Evolutionary conservation across 1,284 basidiomycete species (phyloP), one percentile per base, ranked within the genome.

Genomic region (Cutaneotrichosporon sp.): DNA sequence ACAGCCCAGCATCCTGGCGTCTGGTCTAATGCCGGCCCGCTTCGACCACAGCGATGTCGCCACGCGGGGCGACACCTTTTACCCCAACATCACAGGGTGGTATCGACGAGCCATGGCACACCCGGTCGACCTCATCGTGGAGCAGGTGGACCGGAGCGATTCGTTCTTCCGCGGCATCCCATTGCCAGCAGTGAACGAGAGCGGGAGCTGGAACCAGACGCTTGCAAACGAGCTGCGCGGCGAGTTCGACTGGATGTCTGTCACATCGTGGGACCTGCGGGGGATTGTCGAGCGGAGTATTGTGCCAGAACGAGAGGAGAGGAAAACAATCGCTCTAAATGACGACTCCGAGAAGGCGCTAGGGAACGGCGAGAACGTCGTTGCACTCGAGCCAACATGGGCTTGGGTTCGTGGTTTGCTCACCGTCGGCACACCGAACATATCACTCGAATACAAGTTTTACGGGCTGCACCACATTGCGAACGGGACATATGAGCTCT

Each of bases 401-500:
- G 52, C 60, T 40, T 61, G 60, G 60, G 60, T 61, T 9, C 51
- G 38, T 4, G 60, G 32, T 22, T 16, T 18, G 22, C 51, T 49
- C n/a, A 40, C 40, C 16, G 16, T 61, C 56, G n/a, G 60, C 60
- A 16, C 59, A 61, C 22, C 38, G 16, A 13, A 62, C 63, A n/a
- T n/a, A 60, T 5, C 66, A 7, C 61, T 79, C 30, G 70, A 73
- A 18, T 81, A 81, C 63, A 70, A 73, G 49, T 71, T 81, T 47
- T 73, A 72, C 58, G 92, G 90, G 4, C 83, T 94, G 14, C 91
- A 93, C 78, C 87, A 90, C 72, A 70, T 89, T 10, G 81, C 85
- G 10, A 90, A 90, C 68, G 92, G 92, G 1, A 86, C 89, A 1
- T 86, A 93, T 49, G 89, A 88, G 72, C 89, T 90, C 0, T 84